phyloP scores from a whole-genome alignment of 345 rosid species.

The Iberis pinnata region DNA sequence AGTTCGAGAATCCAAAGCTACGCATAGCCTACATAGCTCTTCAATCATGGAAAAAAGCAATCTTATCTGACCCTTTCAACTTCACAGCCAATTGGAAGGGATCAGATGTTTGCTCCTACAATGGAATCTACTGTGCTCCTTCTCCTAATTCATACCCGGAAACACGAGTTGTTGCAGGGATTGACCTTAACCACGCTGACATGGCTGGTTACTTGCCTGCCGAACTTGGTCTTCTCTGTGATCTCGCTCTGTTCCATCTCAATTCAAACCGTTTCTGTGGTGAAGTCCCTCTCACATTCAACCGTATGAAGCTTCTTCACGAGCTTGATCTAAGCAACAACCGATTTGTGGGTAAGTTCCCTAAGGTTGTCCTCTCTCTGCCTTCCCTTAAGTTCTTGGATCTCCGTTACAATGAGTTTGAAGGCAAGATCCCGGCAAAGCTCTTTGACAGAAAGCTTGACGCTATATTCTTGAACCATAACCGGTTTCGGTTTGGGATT shows the following conservation, averaged over 20 bases:
- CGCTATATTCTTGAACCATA: constrained; percentile 58
- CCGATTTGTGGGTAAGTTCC: constrained; percentile 65
- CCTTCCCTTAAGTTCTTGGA: constrained; percentile 60
- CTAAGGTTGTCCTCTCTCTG: constrained; percentile 45
- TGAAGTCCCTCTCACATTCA: constrained; percentile 43
- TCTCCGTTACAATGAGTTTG: constrained; percentile 73
- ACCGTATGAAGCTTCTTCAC: constrained; percentile 47
- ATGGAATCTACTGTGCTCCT: constrained; percentile 50
- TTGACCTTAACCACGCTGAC: constrained; percentile 71
- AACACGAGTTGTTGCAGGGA: constrained; percentile 51
- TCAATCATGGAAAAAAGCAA: constrained; percentile 61
- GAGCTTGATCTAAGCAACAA: constrained; percentile 78
- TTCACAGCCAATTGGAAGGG: constrained; percentile 64
- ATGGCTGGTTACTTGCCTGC: constrained; percentile 60
- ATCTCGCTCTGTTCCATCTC: constrained; percentile 62
- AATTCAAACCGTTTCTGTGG: constrained; percentile 77
- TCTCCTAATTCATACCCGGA: constrained; percentile 25
- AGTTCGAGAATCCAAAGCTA: constrained; percentile 50
- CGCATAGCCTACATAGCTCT: constrained; percentile 63
- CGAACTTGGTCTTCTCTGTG: constrained; percentile 56
- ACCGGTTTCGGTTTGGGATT: constrained; percentile 55
- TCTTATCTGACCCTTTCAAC: constrained; percentile 64
- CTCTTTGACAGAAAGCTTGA: constrained; percentile 56
- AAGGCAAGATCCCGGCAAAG: constrained; percentile 53
- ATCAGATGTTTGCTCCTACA: constrained; percentile 54